A percentile compares a stretch with the other conserved stretches of the same genome.
These are phyloP conservation scores for Suillus spraguei DNA, from an alignment of 768 basidiomycete species.

Conservation along the genomic window DNA sequence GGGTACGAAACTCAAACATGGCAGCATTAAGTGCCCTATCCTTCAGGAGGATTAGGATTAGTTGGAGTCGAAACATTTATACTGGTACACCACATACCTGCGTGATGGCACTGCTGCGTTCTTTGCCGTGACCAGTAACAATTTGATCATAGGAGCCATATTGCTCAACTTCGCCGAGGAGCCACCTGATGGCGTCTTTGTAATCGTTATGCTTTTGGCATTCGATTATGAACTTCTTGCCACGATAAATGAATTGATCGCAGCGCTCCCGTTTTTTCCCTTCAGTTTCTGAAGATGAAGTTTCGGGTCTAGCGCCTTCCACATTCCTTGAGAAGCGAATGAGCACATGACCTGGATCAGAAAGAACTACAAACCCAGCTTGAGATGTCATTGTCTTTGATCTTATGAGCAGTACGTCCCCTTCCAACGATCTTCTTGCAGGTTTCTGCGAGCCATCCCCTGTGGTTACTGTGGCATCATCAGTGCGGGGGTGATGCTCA, in stretches of 20 bases:
- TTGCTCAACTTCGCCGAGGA: slow-evolving; percentile 61
- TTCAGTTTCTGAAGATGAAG: slow-evolving; percentile 32
- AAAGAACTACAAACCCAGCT: slow-evolving; percentile 17
- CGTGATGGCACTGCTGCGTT: slow-evolving; percentile 23
- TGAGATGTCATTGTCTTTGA: slow-evolving; percentile 15
- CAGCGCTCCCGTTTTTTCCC: slow-evolving; percentile 52
- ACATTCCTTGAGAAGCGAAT: slow-evolving; percentile 27
- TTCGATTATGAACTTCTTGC: slow-evolving; percentile 92
- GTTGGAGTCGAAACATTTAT: slow-evolving; percentile 21
- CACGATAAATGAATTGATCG: slow-evolving; percentile 90
- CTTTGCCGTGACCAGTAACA: slow-evolving; percentile 37
- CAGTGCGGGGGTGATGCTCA: slow-evolving; percentile 54
- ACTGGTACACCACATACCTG: slow-evolving; percentile 8
- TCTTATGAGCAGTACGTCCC: slow-evolving; percentile 17
- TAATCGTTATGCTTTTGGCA: slow-evolving; percentile 93
- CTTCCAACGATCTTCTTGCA: slow-evolving; percentile 26
- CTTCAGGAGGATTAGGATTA: slow-evolving; percentile 26
- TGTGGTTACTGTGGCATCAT: slow-evolving; percentile 38
- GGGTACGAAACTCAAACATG: slow-evolving; percentile 65
- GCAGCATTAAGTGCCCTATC: slow-evolving; percentile 61
- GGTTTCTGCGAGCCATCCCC: slow-evolving; percentile 37
- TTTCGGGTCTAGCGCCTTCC: slow-evolving; percentile 21
- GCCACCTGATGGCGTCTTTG: slow-evolving; percentile 76
- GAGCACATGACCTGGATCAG: not conserved
- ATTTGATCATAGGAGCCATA: slow-evolving; percentile 58